These are phyloP conservation scores for Populus tremula DNA, from an alignment of 345 rosid genomes.

Conservation along the genomic window DNA sequence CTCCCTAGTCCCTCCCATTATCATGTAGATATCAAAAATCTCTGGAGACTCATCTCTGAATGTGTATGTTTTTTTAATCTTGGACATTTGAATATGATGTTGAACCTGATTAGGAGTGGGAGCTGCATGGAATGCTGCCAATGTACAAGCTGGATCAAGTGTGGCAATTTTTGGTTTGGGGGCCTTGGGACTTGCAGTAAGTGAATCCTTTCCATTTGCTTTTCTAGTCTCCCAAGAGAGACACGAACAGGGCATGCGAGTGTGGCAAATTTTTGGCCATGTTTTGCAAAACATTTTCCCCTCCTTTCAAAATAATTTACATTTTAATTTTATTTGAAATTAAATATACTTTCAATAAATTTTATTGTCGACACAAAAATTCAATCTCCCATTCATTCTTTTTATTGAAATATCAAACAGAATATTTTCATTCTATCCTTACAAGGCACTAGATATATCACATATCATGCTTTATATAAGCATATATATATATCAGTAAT, in stretches of 20 bases:
- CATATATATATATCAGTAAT: no score
- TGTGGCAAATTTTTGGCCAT: no score
- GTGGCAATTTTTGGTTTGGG: constrained; percentile 72
- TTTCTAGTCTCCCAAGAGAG: neutral
- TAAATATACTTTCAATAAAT: no score
- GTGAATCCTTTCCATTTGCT: neutral
- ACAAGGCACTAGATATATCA: no score
- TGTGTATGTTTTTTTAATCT: neutral
- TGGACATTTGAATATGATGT: neutral
- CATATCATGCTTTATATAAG: no score
- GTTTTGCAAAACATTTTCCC: neutral
- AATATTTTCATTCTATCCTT: neutral
- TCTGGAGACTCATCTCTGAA: neutral
- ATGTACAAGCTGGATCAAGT: constrained; percentile 52
- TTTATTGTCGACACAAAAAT: neutral
- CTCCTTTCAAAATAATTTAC: no score
- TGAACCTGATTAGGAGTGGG: constrained; percentile 47
- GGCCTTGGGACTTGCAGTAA: constrained; percentile 70
- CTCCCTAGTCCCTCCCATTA: no score
- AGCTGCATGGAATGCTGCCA: constrained; percentile 64
- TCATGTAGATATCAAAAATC: neutral
- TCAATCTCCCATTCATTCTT: neutral
- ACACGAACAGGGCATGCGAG: neutral
- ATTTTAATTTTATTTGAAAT: no score
- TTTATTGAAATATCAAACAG: neutral